Conservation (phyloP, 192 early-diverging fungal genomes). For the Thoreauomyces humboldtii region DNA sequence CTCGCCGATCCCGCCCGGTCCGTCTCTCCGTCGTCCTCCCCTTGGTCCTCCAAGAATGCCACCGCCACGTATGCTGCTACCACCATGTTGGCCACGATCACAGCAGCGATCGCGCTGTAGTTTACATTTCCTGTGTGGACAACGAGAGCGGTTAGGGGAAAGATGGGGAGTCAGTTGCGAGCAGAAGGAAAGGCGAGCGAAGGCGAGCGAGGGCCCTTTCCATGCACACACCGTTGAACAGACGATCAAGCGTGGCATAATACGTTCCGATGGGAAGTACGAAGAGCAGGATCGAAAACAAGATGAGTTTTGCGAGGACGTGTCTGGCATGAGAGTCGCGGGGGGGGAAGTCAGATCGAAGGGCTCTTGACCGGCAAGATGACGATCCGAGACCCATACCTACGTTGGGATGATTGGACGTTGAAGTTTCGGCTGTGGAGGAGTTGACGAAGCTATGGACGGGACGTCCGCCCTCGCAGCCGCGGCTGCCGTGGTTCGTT, state of each 20-base stretch:
- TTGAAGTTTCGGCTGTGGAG: no score
- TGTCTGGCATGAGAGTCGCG: no score
- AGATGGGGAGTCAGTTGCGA: background rate
- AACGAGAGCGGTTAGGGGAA: background rate
- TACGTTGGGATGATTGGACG: no score
- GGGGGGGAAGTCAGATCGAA: no score
- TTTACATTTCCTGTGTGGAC: constrained; percentile 26
- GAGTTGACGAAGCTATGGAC: no score
- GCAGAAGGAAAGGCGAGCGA: background rate
- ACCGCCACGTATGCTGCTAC: constrained; percentile 28
- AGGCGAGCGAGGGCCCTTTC: background rate
- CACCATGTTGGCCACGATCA: constrained; percentile 23
- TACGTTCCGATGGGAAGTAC: constrained; percentile 19
- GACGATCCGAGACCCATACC: no score
- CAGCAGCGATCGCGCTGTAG: constrained; percentile 35
- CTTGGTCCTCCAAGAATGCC: constrained; percentile 26
- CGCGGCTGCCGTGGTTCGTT: no score
- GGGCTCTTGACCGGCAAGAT: no score
- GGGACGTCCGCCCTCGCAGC: no score
- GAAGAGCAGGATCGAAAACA: constrained; percentile 32
- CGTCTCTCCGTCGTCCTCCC: background rate
- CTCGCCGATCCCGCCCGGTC: background rate
- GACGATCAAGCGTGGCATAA: constrained; percentile 5
- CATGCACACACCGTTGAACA: constrained; percentile 25
- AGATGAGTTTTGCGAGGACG: constrained; percentile 28